Conservation (phyloP, 1,284 basidiomycete species). For the Trichosporon ovoides region DNA sequence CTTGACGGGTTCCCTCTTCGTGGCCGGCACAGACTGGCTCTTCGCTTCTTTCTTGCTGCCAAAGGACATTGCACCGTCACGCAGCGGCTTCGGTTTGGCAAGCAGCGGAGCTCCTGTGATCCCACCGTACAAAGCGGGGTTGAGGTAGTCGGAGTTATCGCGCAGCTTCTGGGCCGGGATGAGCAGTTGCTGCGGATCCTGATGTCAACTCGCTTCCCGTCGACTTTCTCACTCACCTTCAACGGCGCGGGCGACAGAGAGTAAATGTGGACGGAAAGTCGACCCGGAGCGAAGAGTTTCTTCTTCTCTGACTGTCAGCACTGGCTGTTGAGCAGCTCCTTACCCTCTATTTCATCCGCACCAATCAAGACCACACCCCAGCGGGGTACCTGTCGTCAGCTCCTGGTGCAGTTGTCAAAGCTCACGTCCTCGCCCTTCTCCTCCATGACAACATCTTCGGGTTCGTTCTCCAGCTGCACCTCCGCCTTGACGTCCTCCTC, state of each 20-base stretch:
- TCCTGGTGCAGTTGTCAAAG: conserved; percentile 4
- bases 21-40: conserved; percentile 7
- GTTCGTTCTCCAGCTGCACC: conserved; percentile 18
- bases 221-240: conserved; percentile 4
- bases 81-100: conserved; percentile 18
- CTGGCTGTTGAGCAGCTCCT: not conserved
- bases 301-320: conserved; percentile 32
- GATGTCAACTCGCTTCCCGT: conserved; percentile 1
- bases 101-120: conserved; percentile 33
- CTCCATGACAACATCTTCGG: conserved; percentile 10
- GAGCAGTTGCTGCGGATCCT: conserved; percentile 41
- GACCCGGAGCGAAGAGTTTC: conserved; percentile 29
- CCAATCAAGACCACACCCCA: conserved; percentile 40
- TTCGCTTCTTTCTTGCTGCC: conserved; percentile 17
- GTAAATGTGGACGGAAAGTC: conserved; percentile 38
- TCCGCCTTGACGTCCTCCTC: conserved; percentile 21
- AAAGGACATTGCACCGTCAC: conserved; percentile 30
- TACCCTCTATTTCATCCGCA: conserved; percentile 37
- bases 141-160: conserved; percentile 20
- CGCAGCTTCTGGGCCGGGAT: conserved; percentile 26
- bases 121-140: conserved; percentile 33
- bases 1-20: not conserved
- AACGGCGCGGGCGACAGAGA: conserved; percentile 31
- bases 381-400: conserved; percentile 20
- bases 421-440: conserved; percentile 16